Evolutionary conservation across 2,329 filamentous ascomycete genomes (phyloP), one percentile per base, ranked within the genome.

Genomic region (Fusarium anthophilum): DNA sequence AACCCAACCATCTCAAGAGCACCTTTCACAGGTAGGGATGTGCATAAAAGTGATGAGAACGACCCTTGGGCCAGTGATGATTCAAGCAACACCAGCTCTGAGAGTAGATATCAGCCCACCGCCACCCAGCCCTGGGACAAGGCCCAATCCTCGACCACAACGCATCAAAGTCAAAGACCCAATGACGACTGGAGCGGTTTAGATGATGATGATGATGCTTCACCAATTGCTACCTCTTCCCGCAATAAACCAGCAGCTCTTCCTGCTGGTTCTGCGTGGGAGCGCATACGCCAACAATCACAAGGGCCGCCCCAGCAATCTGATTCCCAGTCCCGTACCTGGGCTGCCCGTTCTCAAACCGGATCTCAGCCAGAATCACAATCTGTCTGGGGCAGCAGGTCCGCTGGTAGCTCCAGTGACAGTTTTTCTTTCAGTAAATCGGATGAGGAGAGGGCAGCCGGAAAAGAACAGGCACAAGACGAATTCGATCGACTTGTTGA

Each of bases 401-500:
- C 83, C 30, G 77, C 70, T 12, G 66, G 67, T 39, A 66, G 62
- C 14, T 74, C 73, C 10, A 73, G 63, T 11, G 78, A 82, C 13
- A 77, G 73, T 39, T 86, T 81, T 67, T 73, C 81, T 1, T 86
- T 82, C 65, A 80, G 81, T 8, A 70, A 73, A 8, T 68, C 78
- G 4, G 84, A 85, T 14, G 82, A 82, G 61, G 83, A 85, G 28
- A 82, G 77, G 64, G 72, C 75, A 8, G 76, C 80, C 22, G 82
- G 82, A 48, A 87, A 84, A 76, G 82, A 82, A 14, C 82, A 86
- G 70, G 86, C 87, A 11, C 87, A 89, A 66, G 83, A 80, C 66
- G 86, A 89, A 37, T 89, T 88, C 72, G 87, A 89, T 66, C 80
- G 80, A 26, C 80, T 88, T 65, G 63, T 88, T 6, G 86, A 88